Conservation (phyloP, 83 land plant genomes). For the Diphasiastrum complanatum region DNA sequence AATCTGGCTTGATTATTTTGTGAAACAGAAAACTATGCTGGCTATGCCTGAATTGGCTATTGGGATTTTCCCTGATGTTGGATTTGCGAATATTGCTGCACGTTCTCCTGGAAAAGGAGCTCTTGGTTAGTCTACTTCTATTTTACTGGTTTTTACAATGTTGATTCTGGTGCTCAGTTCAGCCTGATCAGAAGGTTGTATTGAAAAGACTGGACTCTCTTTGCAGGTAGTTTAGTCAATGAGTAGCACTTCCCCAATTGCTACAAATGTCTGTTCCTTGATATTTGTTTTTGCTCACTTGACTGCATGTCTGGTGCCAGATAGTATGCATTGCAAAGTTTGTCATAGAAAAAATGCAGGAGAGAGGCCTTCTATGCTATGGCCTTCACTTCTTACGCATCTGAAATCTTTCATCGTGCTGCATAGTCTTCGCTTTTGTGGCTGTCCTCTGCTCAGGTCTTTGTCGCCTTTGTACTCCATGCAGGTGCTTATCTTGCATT, state of each 20-base stretch:
- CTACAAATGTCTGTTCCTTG: too few species aligned
- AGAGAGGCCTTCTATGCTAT: not conserved
- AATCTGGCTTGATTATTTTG: not conserved
- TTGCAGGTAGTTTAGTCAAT: too few species aligned
- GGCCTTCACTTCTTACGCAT: not conserved
- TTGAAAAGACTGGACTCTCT: too few species aligned
- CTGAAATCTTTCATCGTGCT: not conserved
- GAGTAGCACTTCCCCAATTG: too few species aligned
- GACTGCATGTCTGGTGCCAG: too few species aligned
- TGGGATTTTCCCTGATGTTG: slow-evolving; percentile 96
- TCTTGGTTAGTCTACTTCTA: slow-evolving; percentile 46
- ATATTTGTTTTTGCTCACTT: too few species aligned
- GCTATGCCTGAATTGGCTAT: slow-evolving; percentile 99
- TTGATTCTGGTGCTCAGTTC: too few species aligned
- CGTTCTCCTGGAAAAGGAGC: slow-evolving; percentile 80
- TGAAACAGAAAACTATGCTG: slow-evolving; percentile 69
- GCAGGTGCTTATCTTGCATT: slow-evolving; percentile 82
- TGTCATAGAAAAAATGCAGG: too few species aligned
- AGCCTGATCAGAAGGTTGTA: too few species aligned
- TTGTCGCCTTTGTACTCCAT: slow-evolving; percentile 2
- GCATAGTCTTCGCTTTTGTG: not conserved
- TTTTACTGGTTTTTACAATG: not conserved
- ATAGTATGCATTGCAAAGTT: too few species aligned
- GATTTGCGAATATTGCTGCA: slow-evolving; percentile 84
- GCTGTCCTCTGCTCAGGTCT: not conserved